A percentile compares a stretch with the other conserved stretches of the same genome.
Conservation (phyloP, 2,329 filamentous ascomycete genomes). For the Sordariomycetes sp. region DNA sequence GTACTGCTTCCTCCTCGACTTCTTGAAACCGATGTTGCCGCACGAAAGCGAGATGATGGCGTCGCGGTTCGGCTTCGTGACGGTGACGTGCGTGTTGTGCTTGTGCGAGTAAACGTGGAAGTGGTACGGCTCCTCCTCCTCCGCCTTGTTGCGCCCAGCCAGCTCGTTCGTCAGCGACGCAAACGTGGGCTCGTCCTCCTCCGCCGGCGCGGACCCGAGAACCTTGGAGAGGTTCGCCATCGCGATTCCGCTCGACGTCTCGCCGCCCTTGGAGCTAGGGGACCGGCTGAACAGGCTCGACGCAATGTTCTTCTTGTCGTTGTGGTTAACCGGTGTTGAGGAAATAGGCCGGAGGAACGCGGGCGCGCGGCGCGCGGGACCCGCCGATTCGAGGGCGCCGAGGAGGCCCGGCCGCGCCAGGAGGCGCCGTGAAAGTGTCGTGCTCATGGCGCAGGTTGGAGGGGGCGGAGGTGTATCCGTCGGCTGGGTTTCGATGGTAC, state of each 20-base stretch:
- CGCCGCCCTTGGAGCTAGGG: not conserved
- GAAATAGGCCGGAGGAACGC: conserved; percentile 9
- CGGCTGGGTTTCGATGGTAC: not conserved
- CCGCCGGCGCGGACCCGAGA: conserved; percentile 6
- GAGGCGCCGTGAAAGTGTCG: conserved; percentile 6
- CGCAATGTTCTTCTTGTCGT: not conserved
- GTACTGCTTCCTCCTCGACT: conserved; percentile 67
- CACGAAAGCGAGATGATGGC: conserved; percentile 68
- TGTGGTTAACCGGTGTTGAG: conserved; percentile 7
- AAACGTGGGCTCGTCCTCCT: conserved; percentile 2
- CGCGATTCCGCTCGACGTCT: not conserved
- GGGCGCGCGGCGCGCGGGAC: conserved; percentile 2
- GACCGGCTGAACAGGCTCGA: conserved; percentile 2
- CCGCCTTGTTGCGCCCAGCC: conserved; percentile 12
- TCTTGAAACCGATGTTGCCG: conserved; percentile 86
- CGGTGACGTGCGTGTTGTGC: conserved; percentile 91
- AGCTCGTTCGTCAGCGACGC: conserved; percentile 2
- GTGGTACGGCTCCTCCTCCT: conserved; percentile 55
- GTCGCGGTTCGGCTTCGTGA: conserved; percentile 69
- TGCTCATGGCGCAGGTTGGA: conserved; percentile 6
- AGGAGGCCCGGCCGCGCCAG: conserved; percentile 5
- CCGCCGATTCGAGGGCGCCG: not conserved
- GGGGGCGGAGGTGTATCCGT: not conserved
- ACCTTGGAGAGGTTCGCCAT: conserved; percentile 9
- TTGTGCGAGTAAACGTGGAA: conserved; percentile 78